Base-by-base conservation (phyloP, 768 basidiomycete genomes). In the Tylopilus felleus region DNA sequence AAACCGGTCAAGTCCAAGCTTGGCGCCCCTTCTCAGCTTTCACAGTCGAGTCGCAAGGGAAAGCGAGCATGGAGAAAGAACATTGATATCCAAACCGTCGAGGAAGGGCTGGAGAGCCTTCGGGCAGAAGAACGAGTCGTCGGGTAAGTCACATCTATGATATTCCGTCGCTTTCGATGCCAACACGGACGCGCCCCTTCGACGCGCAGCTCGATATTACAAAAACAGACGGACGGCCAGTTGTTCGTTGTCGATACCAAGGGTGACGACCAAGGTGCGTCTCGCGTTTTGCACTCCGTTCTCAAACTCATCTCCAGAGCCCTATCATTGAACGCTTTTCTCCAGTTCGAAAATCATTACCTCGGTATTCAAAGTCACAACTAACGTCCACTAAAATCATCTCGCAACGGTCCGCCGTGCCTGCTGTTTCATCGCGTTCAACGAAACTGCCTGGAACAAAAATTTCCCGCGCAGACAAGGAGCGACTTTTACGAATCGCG, bases 1-100 rank as follows among this genome's bases (percentile, higher is more conserved):
- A 69, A 67, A 39, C 16, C 39, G 16, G 5, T 36, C 28, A 58
- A 52, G 21, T 60, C 65, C 4, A 49, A 25, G 3, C 38, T 67
- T 5, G 65, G 68, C 4, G 68, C 65, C 4, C 69, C 69, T 28
- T 61, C 68, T 5, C 69, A 70, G 29, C 60, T 57, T n/a, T 60
- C 51, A 13, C 93, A 95, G 69, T 70, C 83, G 0, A 90, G 86
- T 62, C 75, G 93, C 53, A 96, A 93, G 69, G 91, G 93, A n/a
- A 96, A 96, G 69, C 83, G 82, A 52, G 84, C 93, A 44, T 96
- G 94, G 94, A 73, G 94, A 67, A 96, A 97, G 74, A 91, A 97
- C 70, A 85, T 96, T 49, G 85, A 96, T 67, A 80, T 96, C 47
- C 80, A 82, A 23, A 84, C 84, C 47, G 84, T 94, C 19, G 93